Percentiles rank a stretch among this genome's conserved stretches.
Conservation (phyloP, 1,139 yeast genomes). For the Saccharomyces hybrid region DNA sequence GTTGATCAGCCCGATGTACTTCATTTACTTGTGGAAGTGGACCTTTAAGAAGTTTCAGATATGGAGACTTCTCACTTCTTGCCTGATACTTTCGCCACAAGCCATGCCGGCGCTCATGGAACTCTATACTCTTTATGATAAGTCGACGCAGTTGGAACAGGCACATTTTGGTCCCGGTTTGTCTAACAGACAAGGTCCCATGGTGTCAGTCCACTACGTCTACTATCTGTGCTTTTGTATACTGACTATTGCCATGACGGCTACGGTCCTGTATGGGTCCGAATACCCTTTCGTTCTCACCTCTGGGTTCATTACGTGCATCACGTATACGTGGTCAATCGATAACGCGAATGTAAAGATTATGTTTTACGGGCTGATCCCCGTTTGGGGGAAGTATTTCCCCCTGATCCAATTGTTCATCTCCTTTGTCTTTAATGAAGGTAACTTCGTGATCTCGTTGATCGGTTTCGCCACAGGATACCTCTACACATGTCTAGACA, state of each 20-base stretch:
- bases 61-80: constrained; percentile 27
- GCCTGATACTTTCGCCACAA: constrained; percentile 19
- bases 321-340: constrained; percentile 30
- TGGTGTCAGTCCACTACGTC: constrained; percentile 20
- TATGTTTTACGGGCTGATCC: constrained; percentile 29
- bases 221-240: constrained; percentile 24
- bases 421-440: constrained; percentile 21
- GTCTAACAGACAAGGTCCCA: constrained; percentile 8
- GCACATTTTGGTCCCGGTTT: constrained; percentile 12
- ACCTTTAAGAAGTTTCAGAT: constrained; percentile 15
- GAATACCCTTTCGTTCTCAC: constrained; percentile 13
- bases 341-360: constrained; percentile 25
- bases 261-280: constrained; percentile 14
- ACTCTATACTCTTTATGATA: constrained; percentile 24
- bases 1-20: constrained; percentile 6
- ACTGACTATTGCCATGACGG: constrained; percentile 10
- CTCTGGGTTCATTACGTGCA: constrained; percentile 21
- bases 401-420: constrained; percentile 26
- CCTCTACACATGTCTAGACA: constrained; percentile 29
- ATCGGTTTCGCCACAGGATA: constrained; percentile 28
- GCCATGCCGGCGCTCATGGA: constrained; percentile 25
- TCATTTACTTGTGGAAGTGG: constrained; percentile 15
- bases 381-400: constrained; percentile 29
- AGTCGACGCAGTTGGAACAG: constrained; percentile 24
- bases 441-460: constrained; percentile 15